These are phyloP conservation scores for Coniochaeta ligniaria DNA, from an alignment of 2,329 filamentous ascomycete genomes.

Conservation along the genomic window DNA sequence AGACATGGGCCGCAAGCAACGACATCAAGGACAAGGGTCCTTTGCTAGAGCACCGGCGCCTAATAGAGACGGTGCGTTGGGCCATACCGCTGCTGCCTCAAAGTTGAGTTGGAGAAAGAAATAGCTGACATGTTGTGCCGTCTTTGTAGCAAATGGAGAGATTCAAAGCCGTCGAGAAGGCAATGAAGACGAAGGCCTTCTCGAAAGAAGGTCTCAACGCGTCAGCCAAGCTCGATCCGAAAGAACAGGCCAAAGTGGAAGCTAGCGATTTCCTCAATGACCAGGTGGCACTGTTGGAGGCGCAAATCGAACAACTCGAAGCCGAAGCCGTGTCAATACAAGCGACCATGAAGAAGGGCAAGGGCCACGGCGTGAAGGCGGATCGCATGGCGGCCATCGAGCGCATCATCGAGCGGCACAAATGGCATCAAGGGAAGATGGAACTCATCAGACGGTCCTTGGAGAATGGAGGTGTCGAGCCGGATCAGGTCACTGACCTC, in stretches of 20 bases:
- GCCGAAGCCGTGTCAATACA: slow-evolving; percentile 84
- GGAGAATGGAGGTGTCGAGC: slow-evolving; percentile 87
- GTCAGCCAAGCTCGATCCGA: slow-evolving; percentile 90
- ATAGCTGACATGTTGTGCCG: slow-evolving; percentile 17
- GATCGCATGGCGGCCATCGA: slow-evolving; percentile 87
- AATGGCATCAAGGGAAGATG: slow-evolving; percentile 91
- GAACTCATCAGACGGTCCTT: slow-evolving; percentile 84
- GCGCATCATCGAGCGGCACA: slow-evolving; percentile 79
- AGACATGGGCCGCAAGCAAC: slow-evolving; percentile 97
- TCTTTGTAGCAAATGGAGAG: slow-evolving; percentile 84
- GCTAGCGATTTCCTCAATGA: slow-evolving; percentile 76
- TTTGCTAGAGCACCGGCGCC: slow-evolving; percentile 83
- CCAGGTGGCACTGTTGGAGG: slow-evolving; percentile 88
- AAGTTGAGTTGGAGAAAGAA: background rate
- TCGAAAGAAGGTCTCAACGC: slow-evolving; percentile 95
- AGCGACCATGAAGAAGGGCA: slow-evolving; percentile 89
- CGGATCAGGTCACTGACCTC: slow-evolving; percentile 77
- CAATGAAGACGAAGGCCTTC: slow-evolving; percentile 99
- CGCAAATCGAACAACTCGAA: slow-evolving; percentile 87
- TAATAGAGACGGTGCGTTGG: slow-evolving; percentile 85
- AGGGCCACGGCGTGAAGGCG: slow-evolving; percentile 74
- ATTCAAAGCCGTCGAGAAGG: slow-evolving; percentile 99
- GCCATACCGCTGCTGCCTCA: background rate
- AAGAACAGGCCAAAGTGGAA: slow-evolving; percentile 90
- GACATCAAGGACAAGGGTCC: slow-evolving; percentile 99